These are phyloP conservation scores for Pleurotus ostreatus DNA, from an alignment of 768 basidiomycete species.

Conservation along the genomic window DNA sequence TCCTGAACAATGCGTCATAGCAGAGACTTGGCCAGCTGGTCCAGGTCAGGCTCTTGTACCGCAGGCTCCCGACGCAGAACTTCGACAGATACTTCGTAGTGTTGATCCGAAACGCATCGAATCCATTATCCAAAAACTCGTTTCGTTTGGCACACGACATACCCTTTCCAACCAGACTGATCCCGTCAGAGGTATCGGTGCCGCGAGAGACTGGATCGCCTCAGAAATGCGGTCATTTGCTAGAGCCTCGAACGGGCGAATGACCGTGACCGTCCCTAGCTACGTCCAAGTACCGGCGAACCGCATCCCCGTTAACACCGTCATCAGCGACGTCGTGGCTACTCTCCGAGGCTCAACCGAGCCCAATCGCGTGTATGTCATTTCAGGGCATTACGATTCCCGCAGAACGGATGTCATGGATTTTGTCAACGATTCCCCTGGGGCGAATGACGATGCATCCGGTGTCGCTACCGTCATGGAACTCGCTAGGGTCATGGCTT, in stretches of 20 bases:
- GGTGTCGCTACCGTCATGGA: conserved; percentile 54
- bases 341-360: conserved; percentile 45
- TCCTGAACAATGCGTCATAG: conserved; percentile 8
- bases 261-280: conserved; percentile 42
- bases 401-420: conserved; percentile 35
- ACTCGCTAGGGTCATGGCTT: conserved; percentile 46
- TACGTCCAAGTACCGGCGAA: conserved; percentile 36
- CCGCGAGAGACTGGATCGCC: conserved; percentile 53
- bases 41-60: conserved; percentile 38
- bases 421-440: conserved; percentile 41
- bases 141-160: conserved; percentile 53
- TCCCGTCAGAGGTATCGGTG: conserved; percentile 50
- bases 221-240: conserved; percentile 38
- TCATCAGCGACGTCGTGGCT: conserved; percentile 49
- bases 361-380: conserved; percentile 46
- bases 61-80: conserved; percentile 40
- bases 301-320: conserved; percentile 35
- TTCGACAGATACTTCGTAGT: conserved; percentile 38
- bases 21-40: conserved; percentile 46
- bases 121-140: conserved; percentile 46
- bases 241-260: conserved; percentile 33
- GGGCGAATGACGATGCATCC: conserved; percentile 52
- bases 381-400: conserved; percentile 55
- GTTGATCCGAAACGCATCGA: conserved; percentile 42
- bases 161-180: conserved; percentile 52